Evolutionary conservation across 2,329 filamentous ascomycete species (phyloP), one percentile per base, ranked within the genome.

Genomic region (Knufia fluminis): DNA sequence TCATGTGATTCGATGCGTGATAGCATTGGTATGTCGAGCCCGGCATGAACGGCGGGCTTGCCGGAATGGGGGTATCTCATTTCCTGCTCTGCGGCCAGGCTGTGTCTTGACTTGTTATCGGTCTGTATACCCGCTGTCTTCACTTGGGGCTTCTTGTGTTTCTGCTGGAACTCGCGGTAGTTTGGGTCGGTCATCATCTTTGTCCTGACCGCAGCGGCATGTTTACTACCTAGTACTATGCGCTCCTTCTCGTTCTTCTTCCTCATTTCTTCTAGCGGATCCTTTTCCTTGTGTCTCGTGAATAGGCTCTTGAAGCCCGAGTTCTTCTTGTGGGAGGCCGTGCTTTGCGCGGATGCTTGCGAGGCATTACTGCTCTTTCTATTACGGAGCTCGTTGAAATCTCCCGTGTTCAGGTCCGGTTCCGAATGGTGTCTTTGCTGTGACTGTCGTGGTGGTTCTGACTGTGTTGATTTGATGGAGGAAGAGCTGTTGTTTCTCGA

Each of bases 21-120:
- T 10, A 59, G 54, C 8, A 44, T 24, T 10, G 54, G 51, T 33
- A 54, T 43, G n/a, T 55, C 51, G 17, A 28, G 17, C 16, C 28
- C 23, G 9, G 35, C 33, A 38, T 48, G 31, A 10, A 57, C 26
- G 8, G 57, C 45, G 2, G 57, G 57, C 4, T 52, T 50, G 9
- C 57, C 55, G 1, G 57, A 59, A 40, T 59, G 57, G 12, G 57
- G 57, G 23, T 47, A 51, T 4, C 57, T 31, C 39, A 48, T 44
- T 32, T 57, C 52, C 24, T 56, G 51, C 31, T 54, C 33, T 4
- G 49, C 45, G 4, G 55, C 52, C 7, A 41, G 46, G 19, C 54
- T 23, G 39, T 56, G 44, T 23, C 20, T 20, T 4, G 33, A 35
- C 3, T n/a, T 19, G 17, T 8, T 17, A 9, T 26, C 4, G 7